Conservation (phyloP, 352 stramenopile species). For the Aphanomyces cochlioides region DNA sequence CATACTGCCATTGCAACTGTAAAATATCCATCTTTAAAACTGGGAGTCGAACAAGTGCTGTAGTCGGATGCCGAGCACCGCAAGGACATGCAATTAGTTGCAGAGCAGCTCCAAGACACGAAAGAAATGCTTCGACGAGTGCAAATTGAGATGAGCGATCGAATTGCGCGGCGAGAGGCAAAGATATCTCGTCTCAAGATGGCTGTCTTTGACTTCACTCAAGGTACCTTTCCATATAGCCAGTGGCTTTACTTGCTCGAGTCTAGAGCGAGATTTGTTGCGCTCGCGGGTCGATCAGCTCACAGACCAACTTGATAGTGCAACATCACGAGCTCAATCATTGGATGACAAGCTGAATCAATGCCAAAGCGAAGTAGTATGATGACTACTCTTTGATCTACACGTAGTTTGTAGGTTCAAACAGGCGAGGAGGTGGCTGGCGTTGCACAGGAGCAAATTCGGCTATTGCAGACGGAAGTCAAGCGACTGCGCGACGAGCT, state of each 20-base stretch:
- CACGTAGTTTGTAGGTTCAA: too few relatives aligned
- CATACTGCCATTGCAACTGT: not conserved
- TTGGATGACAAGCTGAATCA: too few relatives aligned
- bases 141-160: slow-evolving; percentile 21
- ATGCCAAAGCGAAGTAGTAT: too few relatives aligned
- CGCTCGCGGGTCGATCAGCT: too few relatives aligned
- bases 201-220: slow-evolving; percentile 19
- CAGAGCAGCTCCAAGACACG: slow-evolving; percentile 25
- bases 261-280: too few relatives aligned
- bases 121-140: slow-evolving; percentile 23
- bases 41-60: not conserved
- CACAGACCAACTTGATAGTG: too few relatives aligned
- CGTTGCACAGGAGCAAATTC: too few relatives aligned
- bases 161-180: slow-evolving; percentile 22
- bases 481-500: slow-evolving; percentile 6
- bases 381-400: too few relatives aligned
- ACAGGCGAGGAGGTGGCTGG: too few relatives aligned
- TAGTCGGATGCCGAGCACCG: slow-evolving; percentile 21
- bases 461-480: not conserved
- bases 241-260: too few relatives aligned
- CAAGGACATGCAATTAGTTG: slow-evolving; percentile 10
- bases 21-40: not conserved
- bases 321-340: too few relatives aligned
- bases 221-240: not conserved
- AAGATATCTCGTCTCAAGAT: slow-evolving; percentile 24